These are phyloP conservation scores for Aegilops sharonensis DNA, from an alignment of 176 grass and related monocot genomes.

Conservation along the genomic window DNA sequence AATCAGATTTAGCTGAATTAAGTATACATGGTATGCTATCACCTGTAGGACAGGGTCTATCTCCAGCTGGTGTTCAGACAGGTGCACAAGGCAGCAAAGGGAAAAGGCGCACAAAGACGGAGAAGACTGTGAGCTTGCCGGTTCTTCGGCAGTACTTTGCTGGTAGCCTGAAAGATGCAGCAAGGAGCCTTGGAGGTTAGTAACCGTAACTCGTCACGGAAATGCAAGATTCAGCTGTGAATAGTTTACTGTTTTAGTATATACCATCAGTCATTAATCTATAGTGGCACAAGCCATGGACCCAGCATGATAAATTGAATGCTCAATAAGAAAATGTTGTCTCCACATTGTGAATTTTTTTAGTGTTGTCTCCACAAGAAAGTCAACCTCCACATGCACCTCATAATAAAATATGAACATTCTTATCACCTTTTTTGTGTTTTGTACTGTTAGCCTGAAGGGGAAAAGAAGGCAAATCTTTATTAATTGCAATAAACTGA, in stretches of 20 bases:
- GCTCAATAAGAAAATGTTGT: conserved; percentile 29
- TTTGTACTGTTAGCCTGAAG: neutral
- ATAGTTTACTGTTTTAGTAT: conserved; percentile 27
- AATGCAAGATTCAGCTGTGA: conserved; percentile 25
- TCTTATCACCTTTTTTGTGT: conserved; percentile 26
- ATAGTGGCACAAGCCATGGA: conserved; percentile 14
- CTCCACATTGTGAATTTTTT: neutral
- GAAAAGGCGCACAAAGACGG: conserved; percentile 71
- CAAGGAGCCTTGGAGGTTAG: conserved; percentile 89
- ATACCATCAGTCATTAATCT: conserved; percentile 34
- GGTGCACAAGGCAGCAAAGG: conserved; percentile 40
- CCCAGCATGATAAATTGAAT: conserved; percentile 14
- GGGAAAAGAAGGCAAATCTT: neutral
- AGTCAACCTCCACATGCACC: conserved; percentile 39
- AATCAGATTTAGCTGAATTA: conserved; percentile 40
- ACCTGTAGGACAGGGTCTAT: conserved; percentile 31
- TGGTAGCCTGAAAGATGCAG: conserved; percentile 96
- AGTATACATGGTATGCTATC: conserved; percentile 32
- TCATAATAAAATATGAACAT: conserved; percentile 31
- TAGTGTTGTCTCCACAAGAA: neutral
- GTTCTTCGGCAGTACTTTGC: conserved; percentile 88
- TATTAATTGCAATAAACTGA: neutral
- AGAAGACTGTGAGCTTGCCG: conserved; percentile 85
- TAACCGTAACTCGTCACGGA: conserved; percentile 17
- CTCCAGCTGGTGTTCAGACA: conserved; percentile 28